These are phyloP conservation scores for Babesia ovata DNA, from an alignment of 169 alveolate species.

Conservation along the genomic window DNA sequence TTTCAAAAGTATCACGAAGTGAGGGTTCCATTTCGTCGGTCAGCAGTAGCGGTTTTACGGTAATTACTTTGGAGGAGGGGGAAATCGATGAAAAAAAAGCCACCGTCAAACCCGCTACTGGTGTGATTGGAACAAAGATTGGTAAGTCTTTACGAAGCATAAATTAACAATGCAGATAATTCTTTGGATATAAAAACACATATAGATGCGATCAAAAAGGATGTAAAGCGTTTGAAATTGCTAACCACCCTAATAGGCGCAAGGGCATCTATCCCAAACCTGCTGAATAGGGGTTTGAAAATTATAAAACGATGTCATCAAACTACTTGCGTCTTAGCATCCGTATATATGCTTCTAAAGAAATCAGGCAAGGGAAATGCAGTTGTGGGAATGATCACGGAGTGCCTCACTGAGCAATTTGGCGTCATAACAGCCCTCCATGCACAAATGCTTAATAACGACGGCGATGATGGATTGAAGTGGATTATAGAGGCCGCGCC, in stretches of 20 bases:
- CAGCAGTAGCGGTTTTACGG: slow-evolving; percentile 14
- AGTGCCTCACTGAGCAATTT: slow-evolving; percentile 6
- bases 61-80: slow-evolving; percentile 19
- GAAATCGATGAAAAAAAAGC: slow-evolving; percentile 10
- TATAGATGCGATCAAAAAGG: not conserved
- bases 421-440: not conserved
- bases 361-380: not conserved
- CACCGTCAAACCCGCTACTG: not conserved
- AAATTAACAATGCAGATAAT: not conserved
- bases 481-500: not conserved
- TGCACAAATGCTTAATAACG: not conserved
- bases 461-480: slow-evolving; percentile 1
- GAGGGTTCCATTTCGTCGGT: slow-evolving; percentile 24
- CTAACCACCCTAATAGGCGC: not conserved
- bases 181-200: not conserved
- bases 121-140: not conserved
- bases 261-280: not conserved
- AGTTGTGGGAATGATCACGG: not conserved
- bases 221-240: not conserved
- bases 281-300: not conserved
- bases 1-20: slow-evolving; percentile 5
- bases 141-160: not conserved
- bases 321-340: not conserved
- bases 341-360: not conserved
- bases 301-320: slow-evolving; percentile 6